Evolutionary conservation across 306 rosid species (phyloP).

Genomic region (Castanopsis chinensis): DNA sequence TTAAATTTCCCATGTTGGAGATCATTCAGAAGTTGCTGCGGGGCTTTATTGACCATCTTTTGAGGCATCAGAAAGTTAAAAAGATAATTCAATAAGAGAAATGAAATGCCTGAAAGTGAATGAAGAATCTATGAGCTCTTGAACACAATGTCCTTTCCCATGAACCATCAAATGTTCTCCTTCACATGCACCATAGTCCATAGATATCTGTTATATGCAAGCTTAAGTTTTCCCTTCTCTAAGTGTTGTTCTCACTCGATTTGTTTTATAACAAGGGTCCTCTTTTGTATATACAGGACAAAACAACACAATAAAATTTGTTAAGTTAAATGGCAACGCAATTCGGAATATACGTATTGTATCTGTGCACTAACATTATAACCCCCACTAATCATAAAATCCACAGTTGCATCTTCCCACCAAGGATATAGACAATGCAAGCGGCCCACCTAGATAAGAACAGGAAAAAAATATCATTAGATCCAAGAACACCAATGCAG

Average conservation of each 20-base stretch:
- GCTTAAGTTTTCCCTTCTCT: not conserved
- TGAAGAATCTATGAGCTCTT: not conserved
- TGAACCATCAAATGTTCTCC: not conserved
- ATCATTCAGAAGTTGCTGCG: not conserved
- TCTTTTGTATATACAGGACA: constrained; percentile 5
- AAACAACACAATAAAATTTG: not conserved
- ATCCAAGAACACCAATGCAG: constrained; percentile 11
- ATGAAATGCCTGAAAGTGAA: not conserved
- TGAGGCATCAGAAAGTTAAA: not conserved
- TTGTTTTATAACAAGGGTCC: not conserved
- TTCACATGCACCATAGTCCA: not conserved
- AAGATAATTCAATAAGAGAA: not conserved
- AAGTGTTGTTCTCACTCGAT: not conserved
- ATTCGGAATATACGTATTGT: constrained; percentile 42
- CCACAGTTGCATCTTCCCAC: constrained; percentile 88
- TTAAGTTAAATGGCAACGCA: not conserved
- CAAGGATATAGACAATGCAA: constrained; percentile 86
- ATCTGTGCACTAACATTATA: constrained; percentile 63
- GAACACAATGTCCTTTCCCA: not conserved
- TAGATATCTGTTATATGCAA: not conserved
- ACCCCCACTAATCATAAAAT: constrained; percentile 86
- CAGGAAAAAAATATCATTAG: constrained; percentile 11
- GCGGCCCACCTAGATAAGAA: constrained; percentile 69
- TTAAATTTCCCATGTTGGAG: not conserved
- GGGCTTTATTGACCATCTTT: not conserved